Evolutionary conservation across 805 yeast genomes (phyloP), one percentile per base, ranked within the genome.

Genomic region (Barnettozyma populi): DNA sequence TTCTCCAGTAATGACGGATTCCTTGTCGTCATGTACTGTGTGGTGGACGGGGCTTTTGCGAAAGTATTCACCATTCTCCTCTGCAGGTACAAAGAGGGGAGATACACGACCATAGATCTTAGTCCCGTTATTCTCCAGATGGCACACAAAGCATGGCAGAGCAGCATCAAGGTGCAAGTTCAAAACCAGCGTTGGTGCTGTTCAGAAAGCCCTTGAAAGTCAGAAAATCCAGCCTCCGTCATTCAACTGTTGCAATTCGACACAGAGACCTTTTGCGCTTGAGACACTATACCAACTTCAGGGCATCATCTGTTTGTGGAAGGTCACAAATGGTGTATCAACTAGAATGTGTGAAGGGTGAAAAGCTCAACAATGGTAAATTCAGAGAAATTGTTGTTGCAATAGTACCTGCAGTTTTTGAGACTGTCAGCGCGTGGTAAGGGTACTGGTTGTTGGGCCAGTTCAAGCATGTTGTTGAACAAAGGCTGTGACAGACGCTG

Each of bases 131-230:
- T 72, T 66, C 23, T 44, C 24, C 11, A 73, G 57, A 2, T 57
- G 55, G 59, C 80, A 81, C 1, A 72, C 72, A 48, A 80, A 61
- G 55, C 56, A 80, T 0, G 86, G 86, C 6, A 86, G 87, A 20
- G 82, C 88, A 0, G 87, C 82, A 55, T 82, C 88, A 27, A 80
- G 74, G 55, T 82, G 88, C 4, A 84, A 75, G 2, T 84, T 78
- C 32, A 82, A 55, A 31, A 80, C 55, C 5, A 78, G 73, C 43
- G n/a, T 59, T 65, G 10, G 80, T 72, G 49, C 74, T 61, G 49
- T 79, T 69, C 5, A 55, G 53, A 1, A 53, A 41, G 1, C 84
- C 85, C 9, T 65, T 49, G 53, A 78, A 81, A 5, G 84, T 85
- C 51, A 74, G 79, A 25, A 82, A 67, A 54, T 81, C 78, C 55